Evolutionary conservation across 2,329 filamentous ascomycete species (phyloP).

Genomic region (Chaetothyriales sp.): DNA sequence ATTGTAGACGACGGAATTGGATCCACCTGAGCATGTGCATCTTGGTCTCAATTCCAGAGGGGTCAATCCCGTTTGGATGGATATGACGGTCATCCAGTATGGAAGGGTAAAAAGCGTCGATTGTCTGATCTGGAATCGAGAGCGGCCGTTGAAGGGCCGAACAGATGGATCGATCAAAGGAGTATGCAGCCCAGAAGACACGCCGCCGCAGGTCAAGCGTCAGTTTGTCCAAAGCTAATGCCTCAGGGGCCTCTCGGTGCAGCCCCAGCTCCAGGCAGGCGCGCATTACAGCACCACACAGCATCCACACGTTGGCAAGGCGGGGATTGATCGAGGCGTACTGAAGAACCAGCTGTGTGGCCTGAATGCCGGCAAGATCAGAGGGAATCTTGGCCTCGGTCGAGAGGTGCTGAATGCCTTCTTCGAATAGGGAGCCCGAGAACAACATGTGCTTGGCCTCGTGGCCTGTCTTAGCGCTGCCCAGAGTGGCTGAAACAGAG

Average conservation of each 20-base stretch:
- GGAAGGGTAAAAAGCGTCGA: conserved; percentile 17
- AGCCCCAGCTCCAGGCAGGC: conserved; percentile 18
- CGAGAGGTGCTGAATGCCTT: conserved; percentile 22
- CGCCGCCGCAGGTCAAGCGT: conserved; percentile 17
- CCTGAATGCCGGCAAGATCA: conserved; percentile 18
- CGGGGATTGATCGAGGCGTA: conserved; percentile 19
- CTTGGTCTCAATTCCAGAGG: conserved; percentile 16
- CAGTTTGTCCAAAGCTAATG: conserved; percentile 12
- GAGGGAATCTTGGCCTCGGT: conserved; percentile 19
- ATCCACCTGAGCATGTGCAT: conserved; percentile 16
- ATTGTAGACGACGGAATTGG: conserved; percentile 17
- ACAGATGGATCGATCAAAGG: conserved; percentile 18
- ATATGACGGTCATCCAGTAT: conserved; percentile 17
- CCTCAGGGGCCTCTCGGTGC: conserved; percentile 17
- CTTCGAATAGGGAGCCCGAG: conserved; percentile 21
- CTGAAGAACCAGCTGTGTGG: conserved; percentile 17
- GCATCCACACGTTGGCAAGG: conserved; percentile 19
- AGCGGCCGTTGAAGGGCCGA: conserved; percentile 19
- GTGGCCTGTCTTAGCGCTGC: conserved; percentile 21
- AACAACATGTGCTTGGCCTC: conserved; percentile 21
- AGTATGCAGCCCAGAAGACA: conserved; percentile 19
- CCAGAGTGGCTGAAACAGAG: conserved; percentile 21
- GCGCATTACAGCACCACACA: conserved; percentile 19
- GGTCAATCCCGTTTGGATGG: conserved; percentile 15
- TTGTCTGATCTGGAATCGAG: conserved; percentile 19